A percentile compares a stretch with the other conserved stretches of the same genome.
phyloP scores from a whole-genome alignment of 345 rosid genomes.

The Dimocarpus longan region DNA sequence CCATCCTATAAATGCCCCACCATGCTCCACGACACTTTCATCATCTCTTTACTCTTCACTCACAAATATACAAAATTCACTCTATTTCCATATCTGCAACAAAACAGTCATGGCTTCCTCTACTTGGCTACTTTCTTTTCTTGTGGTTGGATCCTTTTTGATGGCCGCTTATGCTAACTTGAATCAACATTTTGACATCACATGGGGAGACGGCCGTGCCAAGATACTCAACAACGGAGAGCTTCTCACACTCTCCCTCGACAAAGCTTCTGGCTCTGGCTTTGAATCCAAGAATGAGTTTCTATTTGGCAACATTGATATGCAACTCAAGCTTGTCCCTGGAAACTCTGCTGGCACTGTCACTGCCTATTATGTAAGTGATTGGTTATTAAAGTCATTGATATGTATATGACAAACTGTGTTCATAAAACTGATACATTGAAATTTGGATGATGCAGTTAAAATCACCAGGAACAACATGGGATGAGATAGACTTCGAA shows the following conservation, averaged over 20 bases:
- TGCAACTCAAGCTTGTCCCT: constrained; percentile 72
- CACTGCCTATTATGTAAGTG: constrained; percentile 64
- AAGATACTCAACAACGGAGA: no score
- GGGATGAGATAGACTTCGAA: constrained; percentile 84
- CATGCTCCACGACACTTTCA: not conserved
- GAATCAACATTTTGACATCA: constrained; percentile 51
- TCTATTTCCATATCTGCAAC: not conserved
- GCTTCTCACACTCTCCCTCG: constrained; percentile 55
- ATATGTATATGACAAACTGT: no score
- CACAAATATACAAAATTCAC: no score
- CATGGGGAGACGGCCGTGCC: constrained; percentile 39
- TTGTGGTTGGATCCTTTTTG: constrained; percentile 15
- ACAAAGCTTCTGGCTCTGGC: constrained; percentile 72
- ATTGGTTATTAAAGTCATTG: no score
- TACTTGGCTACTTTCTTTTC: constrained; percentile 12
- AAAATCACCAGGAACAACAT: constrained; percentile 28
- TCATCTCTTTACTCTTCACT: not conserved
- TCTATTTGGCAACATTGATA: constrained; percentile 65
- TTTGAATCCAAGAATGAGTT: constrained; percentile 60
- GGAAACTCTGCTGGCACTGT: constrained; percentile 90
- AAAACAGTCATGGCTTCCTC: not conserved
- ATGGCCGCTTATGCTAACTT: constrained; percentile 38
- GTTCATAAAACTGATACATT: no score
- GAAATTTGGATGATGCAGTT: constrained; percentile 24
- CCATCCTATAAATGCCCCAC: not conserved